phyloP scores from a whole-genome alignment of 805 yeast genomes.

The Saccharomyces paradoxus region DNA sequence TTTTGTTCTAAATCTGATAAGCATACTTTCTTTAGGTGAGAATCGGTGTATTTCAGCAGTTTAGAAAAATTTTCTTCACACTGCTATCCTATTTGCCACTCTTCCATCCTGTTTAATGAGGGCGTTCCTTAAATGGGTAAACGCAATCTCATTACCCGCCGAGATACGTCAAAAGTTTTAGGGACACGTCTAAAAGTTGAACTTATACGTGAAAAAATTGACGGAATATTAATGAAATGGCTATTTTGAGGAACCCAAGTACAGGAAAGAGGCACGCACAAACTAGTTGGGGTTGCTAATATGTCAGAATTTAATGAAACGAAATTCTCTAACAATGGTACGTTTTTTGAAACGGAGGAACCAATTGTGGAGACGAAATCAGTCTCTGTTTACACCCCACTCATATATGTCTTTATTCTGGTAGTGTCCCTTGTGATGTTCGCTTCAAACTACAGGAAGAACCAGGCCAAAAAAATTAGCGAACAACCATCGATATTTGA shows the following conservation, averaged over 20 bases:
- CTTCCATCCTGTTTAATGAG: neutral
- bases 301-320: conserved; percentile 11
- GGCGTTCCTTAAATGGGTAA: neutral
- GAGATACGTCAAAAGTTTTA: neutral
- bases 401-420: conserved; percentile 64
- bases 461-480: conserved; percentile 41
- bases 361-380: conserved; percentile 29
- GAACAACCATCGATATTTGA: conserved; percentile 66
- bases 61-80: neutral
- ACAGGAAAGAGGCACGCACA: neutral
- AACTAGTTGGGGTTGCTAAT: neutral
- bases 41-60: neutral
- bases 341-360: conserved; percentile 12
- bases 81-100: neutral
- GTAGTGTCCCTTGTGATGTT: conserved; percentile 60
- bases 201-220: neutral
- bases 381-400: conserved; percentile 61
- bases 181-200: neutral
- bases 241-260: neutral
- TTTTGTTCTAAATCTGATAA: conserved; percentile 73
- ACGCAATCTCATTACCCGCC: neutral
- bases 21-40: conserved; percentile 27
- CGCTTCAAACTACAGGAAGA: conserved; percentile 59
- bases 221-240: neutral
- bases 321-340: conserved; percentile 3